These are phyloP conservation scores for Cnidoscolus chayamansa DNA, from an alignment of 441 rosid genomes.

Conservation along the genomic window DNA sequence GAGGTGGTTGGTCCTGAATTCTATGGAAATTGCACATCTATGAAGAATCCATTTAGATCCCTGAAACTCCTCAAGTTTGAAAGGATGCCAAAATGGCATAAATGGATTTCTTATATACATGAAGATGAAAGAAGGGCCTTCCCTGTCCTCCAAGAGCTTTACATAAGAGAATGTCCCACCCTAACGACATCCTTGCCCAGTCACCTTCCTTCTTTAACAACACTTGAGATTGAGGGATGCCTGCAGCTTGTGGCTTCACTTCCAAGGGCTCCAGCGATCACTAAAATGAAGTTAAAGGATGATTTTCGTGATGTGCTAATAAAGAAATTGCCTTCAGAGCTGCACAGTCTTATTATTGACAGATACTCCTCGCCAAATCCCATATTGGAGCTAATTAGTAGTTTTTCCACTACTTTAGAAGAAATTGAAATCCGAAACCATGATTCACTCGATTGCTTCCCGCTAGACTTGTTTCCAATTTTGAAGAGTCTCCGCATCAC, in stretches of 20 bases:
- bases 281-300: slow-evolving; percentile 1
- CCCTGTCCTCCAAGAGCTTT: slow-evolving; percentile 7
- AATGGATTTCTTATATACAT: background rate
- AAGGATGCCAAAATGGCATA: background rate
- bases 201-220: slow-evolving; percentile 16
- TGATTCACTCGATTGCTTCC: slow-evolving; percentile 4
- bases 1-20: background rate
- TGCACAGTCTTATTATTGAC: background rate
- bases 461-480: background rate
- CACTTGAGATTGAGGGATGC: slow-evolving; percentile 7
- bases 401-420: background rate
- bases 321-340: slow-evolving; percentile 9
- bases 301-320: background rate
- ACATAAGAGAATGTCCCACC: background rate
- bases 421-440: slow-evolving; percentile 3
- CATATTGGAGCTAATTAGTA: background rate
- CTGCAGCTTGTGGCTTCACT: slow-evolving; percentile 9
- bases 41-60: background rate
- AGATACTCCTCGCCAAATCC: background rate
- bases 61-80: background rate
- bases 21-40: background rate
- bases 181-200: background rate
- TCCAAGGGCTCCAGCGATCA: slow-evolving; percentile 6
- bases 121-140: background rate
- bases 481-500: slow-evolving; percentile 8